Base-by-base conservation (phyloP, 352 stramenopile genomes). In the Phytopythium kandeliae region DNA sequence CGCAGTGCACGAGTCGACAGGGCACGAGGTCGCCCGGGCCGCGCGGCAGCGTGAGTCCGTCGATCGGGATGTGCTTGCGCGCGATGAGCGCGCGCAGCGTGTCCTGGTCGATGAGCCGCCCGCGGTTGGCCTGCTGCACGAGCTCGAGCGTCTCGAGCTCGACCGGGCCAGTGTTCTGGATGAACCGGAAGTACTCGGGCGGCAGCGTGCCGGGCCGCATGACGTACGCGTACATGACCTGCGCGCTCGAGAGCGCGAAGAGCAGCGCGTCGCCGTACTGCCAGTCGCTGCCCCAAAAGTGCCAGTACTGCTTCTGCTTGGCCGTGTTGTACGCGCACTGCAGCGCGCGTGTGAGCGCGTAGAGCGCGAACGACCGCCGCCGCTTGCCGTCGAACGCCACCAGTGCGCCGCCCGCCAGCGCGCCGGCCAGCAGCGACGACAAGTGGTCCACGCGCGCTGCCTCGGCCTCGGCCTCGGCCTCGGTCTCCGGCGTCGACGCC, bases 201-300 rank as follows among this genome's bases (percentile, higher is more conserved):
- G 83, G 83, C 41, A 93, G 48, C 22, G 79, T 89, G 33, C 42
- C 51, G 11, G 83, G 83, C 13, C 83, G 69, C 74, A 93, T 88
- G 36, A 93, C 71, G 58, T 86, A 93, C 24, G 79, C 77, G 67
- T 93, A 93, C 83, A 93, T 93, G 58, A 93, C 71, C 55, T 93
- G 83, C 28, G 83, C 83, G 24, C 64, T 81, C 19, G 83, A 84
- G 16, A 95, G 45, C 16, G 54, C 79, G 53, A 95, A 95, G 10
- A 95, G 67, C 42, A 95, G 64, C 41, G 68, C 57, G 55, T 94
- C 85, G 40, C 85, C 85, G 49, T 89, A 86, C 31, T 67, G 55
- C 85, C 85, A 95, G 52, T 89, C 54, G 51, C 77, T 91, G 50
- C 83, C 85, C 85, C 85, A 95, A 44, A 95, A 95, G 63, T 95